Base-by-base conservation (phyloP, 139 green algal genomes). In the Haematococcus lacustris region DNA sequence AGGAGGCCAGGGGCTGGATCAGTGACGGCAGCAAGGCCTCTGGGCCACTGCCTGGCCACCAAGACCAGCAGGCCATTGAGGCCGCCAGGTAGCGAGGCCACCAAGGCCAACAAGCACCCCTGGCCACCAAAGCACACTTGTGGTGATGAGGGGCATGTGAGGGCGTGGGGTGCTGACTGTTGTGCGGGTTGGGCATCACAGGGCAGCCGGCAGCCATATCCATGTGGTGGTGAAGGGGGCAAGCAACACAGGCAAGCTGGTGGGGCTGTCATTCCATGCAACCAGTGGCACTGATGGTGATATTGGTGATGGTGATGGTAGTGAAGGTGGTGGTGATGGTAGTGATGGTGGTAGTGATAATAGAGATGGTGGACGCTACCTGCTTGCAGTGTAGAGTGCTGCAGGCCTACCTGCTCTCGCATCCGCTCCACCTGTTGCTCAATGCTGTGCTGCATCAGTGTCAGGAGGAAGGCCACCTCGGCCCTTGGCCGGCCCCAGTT, bases 381-480 rank as follows among this genome's bases (percentile, higher is more conserved):
- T 28, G 21, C 47, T 21, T 28, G 21, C 47, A 13, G 21, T 28
- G 13, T 21, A 43, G 39, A 41, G 30, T n/a, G 21, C n/a, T 32
- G 30, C 33, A 17, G 3, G 32, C 60, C 3, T 40, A 66, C 60
- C 60, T 66, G 60, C 33, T 39, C 33, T 38, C 60, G 39, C 32
- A 69, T 28, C 62, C 33, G 13, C 13, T 43, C 7, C 34, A 43
- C 62, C 62, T 43, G 62, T n/a, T 9, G 30, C 32, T 41, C 33
- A 41, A 43, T 9, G 28, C 7, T 38, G 17, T 51, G 32, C 62
- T 86, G 74, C 47, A 94, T 78, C 33, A 95, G 81, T 1, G 30
- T 32, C 79, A 96, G 77, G 38, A 96, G 77, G 40, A 88, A 86
- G 32, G n/a, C 30, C 28, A 93, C 83, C 77, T 96, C 89, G 13